These are phyloP conservation scores for Aspergillus mulundensis DNA, from an alignment of 495 filamentous ascomycete species.

Conservation along the genomic window DNA sequence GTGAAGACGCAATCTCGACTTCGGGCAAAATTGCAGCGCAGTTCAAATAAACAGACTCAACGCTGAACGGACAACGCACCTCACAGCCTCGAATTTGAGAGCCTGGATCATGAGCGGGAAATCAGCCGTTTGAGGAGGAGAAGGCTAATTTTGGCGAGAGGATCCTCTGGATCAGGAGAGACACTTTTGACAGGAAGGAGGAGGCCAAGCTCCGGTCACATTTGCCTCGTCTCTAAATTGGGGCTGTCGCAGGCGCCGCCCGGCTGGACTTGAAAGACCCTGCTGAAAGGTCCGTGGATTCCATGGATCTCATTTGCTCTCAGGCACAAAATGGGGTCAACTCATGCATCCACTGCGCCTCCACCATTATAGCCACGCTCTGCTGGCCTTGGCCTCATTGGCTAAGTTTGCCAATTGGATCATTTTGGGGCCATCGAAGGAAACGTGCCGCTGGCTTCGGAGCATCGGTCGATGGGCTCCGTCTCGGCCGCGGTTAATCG, in stretches of 20 bases:
- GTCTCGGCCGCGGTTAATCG: background rate
- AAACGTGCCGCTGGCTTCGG: background rate
- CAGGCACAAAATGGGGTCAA: background rate
- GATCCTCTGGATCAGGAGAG: background rate
- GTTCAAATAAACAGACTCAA: too few species aligned
- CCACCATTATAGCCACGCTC: background rate
- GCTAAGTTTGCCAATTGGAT: background rate
- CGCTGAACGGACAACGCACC: background rate
- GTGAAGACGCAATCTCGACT: background rate
- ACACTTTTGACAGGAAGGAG: background rate
- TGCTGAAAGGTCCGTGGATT: background rate
- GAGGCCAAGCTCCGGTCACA: background rate
- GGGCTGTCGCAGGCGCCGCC: background rate
- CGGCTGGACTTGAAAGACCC: slow-evolving; percentile 1
- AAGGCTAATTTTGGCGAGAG: background rate
- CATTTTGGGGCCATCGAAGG: background rate
- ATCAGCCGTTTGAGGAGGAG: background rate
- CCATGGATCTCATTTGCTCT: background rate
- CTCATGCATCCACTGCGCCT: slow-evolving; percentile 1
- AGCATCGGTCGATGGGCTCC: background rate
- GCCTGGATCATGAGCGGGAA: background rate
- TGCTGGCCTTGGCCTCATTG: background rate
- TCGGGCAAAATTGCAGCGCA: too few species aligned
- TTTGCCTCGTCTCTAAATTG: background rate
- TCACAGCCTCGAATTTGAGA: background rate